Evolutionary conservation across 306 rosid species (phyloP).

Genomic region (Mimosa bimucronata): DNA sequence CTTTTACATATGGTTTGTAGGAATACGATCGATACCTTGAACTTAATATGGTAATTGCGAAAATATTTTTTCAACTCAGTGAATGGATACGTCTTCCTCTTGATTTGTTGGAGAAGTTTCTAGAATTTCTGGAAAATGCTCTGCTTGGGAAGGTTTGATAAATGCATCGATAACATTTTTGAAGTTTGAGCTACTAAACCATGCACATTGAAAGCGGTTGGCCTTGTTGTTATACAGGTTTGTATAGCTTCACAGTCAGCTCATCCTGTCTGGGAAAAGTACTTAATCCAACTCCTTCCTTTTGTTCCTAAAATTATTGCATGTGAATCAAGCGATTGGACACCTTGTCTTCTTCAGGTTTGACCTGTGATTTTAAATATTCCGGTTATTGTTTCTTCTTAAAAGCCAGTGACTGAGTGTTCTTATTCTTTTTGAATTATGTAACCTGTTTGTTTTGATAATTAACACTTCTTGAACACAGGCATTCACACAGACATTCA

Average conservation of each 20-base stretch:
- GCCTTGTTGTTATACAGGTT: slow-evolving; percentile 49
- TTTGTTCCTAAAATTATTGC: slow-evolving; percentile 77
- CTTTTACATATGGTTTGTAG: slow-evolving; percentile 51
- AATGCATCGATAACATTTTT: slow-evolving; percentile 18
- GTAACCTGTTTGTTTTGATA: not conserved
- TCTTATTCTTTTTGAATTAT: slow-evolving; percentile 11
- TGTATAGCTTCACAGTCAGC: slow-evolving; percentile 47
- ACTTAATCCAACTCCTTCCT: slow-evolving; percentile 66
- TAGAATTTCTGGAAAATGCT: slow-evolving; percentile 73
- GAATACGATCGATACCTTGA: slow-evolving; percentile 62
- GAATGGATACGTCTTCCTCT: slow-evolving; percentile 62
- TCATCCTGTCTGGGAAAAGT: slow-evolving; percentile 64
- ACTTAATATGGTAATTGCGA: slow-evolving; percentile 61
- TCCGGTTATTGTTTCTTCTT: slow-evolving; percentile 25
- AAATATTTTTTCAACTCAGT: slow-evolving; percentile 69
- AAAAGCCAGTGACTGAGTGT: slow-evolving; percentile 13
- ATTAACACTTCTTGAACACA: slow-evolving; percentile 32
- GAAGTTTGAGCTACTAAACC: slow-evolving; percentile 12
- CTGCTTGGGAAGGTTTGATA: slow-evolving; percentile 76
- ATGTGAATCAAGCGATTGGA: slow-evolving; percentile 55
- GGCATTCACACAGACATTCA: slow-evolving; percentile 80
- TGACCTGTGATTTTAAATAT: slow-evolving; percentile 23
- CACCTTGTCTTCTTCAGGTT: slow-evolving; percentile 84
- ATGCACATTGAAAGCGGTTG: slow-evolving; percentile 24
- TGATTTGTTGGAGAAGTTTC: slow-evolving; percentile 54